Evolutionary conservation across 352 stramenopile genomes (phyloP), one percentile per base, ranked within the genome.

Genomic region (Pythium vanterpoolii): DNA sequence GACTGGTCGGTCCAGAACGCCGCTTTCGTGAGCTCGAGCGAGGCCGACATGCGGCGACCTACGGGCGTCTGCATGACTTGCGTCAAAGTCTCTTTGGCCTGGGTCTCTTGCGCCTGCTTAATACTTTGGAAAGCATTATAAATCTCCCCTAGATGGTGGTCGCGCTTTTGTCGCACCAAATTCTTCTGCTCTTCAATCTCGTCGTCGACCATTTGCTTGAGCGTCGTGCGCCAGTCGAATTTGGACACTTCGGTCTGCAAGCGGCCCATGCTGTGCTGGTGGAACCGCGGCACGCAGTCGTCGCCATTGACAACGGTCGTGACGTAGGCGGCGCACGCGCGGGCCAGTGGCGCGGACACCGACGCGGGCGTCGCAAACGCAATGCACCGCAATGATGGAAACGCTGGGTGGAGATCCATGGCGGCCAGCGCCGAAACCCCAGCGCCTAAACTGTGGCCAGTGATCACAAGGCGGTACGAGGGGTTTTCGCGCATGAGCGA

Each of bases 201-300:
- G 11, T 91, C 76, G 14, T 73, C 47, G 34, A 90, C 68, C 62
- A 90, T 76, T 26, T 71, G 30, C 31, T 79, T 77, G 45, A 90
- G 66, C 30, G 68, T 68, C 4, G 69, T 54, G 33, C 78, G 66
- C 84, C 82, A 94, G 66, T 90, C 72, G 49, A 93, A 93, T 38
- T 49, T 55, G 4, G 64, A 69, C 28, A 95, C 78, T 55, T 93
- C 73, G 19, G 78, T 64, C 50, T 90, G 83, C 34, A 95, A 56
- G 23, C 74, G 66, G 8, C 82, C 38, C 28, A 95, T 68, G 43
- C 79, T 90, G 60, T 91, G 77, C 56, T 90, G 80, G 42, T 92
- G 84, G 34, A 93, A 64, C 16, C 85, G 79, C 10, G 85, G 85
- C 16, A 95, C 82, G 51, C 83, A 93, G 66, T 95, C 85, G 60